Base-by-base conservation (phyloP, 345 rosid genomes). In the Kernera saxatilis region DNA sequence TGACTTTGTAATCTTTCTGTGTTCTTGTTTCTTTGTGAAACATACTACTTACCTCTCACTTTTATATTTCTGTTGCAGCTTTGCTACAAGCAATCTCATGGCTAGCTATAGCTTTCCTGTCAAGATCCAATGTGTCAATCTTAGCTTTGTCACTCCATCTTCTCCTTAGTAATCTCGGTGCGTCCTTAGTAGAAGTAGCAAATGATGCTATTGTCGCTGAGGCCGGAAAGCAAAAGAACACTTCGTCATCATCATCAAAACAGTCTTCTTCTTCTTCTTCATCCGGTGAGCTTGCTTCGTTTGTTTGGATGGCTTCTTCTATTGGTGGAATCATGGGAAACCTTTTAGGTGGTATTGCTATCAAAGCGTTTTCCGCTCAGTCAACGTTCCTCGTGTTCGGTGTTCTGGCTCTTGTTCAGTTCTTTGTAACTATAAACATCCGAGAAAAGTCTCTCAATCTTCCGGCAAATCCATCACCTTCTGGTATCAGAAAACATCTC, bases 121-220 rank as follows among this genome's bases (percentile, higher is more conserved):
- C 96, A 52, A 64, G 78, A 54, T 84, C 93, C 21, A 82, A 78
- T 43, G 79, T 86, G 30, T 87, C 96, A 26, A 70, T 89, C 33
- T 35, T 87, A 70, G 65, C 70, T 48, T 36, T 90, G 33, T 80
- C 83, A 14, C 1, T 87, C 1, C 85, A 67, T 75, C 95, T 93
- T 37, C 91, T 93, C 53, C 87, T 91, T 17, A 81, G 94, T 57
- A 93, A 93, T 64, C 90, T 91, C 1, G 98, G 97, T 3, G 95
- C 97, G 66, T 86, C 98, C 1, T 77, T 93, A 69, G 87, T 87
- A 0, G 97, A 93, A 80, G 97, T 94, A 66, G 97, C 95, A 36
- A 94, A 93, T 53, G 99, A 93, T 69, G 99, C 99, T 66, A 82
- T 91, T 68, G 97, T 91, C 13, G 99, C 96, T 1, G 97, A 91